Base-by-base conservation (phyloP, 805 yeast species). In the Candida yuanshanica region DNA sequence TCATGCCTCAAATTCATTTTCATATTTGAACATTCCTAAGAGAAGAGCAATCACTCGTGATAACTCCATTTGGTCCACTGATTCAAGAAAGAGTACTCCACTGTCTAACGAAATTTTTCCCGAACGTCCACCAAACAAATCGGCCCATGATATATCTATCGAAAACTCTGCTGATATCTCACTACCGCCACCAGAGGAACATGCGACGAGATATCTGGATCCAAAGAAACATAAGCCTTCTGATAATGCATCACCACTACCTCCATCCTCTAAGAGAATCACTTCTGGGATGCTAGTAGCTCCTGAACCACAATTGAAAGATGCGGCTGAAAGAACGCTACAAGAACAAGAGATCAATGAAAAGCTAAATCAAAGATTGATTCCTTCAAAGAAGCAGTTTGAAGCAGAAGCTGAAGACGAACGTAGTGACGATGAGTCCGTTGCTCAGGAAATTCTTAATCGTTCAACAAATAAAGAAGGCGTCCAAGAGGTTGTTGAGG, bases 201-300 rank as follows among this genome's bases (percentile, higher is more conserved):
- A 49, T 17, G 41, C 37, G 6, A 45, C 53, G 1, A 39, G 50
- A 21, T 51, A 46, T 23, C 13, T 45, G 12, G 59, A 55, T 21
- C 60, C 61, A 10, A 50, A 43, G 38, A 57, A 57, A 31, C 38
- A 40, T 10, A 48, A 45, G 12, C 35, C 47, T 3, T 44, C 54
- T 8, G 29, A 35, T 7, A 33, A 44, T 4, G 49, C 48, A 1
- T 51, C 54, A 7, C 51, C 55, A 9, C 41, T 49, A 11, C 54
- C 50, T 11, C 53, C 62, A 9, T 50, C 58, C 1, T 50, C 60
- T 8, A 56, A 64, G 37, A 61, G 73, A 52, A 66, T 67, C 36
- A 64, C 70, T 2, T 66, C 72, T 2, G 73, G 73, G 12, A 68
- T 65, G 68, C 51, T 69, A 18, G 53, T 66, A 12, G 66, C 64